Base-by-base conservation (phyloP, 257 asterid genomes). In the Leptodermis oblonga region DNA sequence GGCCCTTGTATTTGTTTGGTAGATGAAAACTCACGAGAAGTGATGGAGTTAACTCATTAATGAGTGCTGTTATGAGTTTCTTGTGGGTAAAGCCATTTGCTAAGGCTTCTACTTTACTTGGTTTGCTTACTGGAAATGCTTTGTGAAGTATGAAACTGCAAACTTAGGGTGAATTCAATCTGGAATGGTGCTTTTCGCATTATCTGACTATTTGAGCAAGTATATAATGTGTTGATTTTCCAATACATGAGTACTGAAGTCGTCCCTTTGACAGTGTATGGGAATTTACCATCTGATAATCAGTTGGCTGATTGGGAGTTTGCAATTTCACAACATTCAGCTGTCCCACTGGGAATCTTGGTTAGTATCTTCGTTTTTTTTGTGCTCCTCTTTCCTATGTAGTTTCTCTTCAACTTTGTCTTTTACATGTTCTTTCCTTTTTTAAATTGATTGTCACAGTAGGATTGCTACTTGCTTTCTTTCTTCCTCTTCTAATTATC, bases 231-330 rank as follows among this genome's bases (percentile, higher is more conserved):
- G 1, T 30, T 28, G 23, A 34, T 39, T 49, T 60, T 25, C 7
- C 34, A 14, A 3, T 34, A 48, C 49, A 31, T 51, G 68, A 69
- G 6, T 59, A 28, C 39, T 25, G n/a, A 37, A 36, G 41, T 11
- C 48, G 43, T 39, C 56, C 56, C 7, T 48, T 65, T 75, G 75
- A 68, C 87, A 93, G 99, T 93, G 93, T 93, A 93, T 61, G 97
- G 97, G 33, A 89, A 85, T 82, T 79, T 93, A 70, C 99, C 99
- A 37, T 83, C 99, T 56, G 86, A 88, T 84, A 77, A 72, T 53
- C 96, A 93, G 77, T 84, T 93, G 76, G 84, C 91, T 52, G 96
- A 93, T 72, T 93, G 99, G 98, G 97, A 90, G 78, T 93, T 90
- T 81, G 89, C 96, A 26, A 86, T 90, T 82, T 78, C 95, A 36